Conservation (phyloP, 495 filamentous ascomycete genomes). For the Penicillium parvum region DNA sequence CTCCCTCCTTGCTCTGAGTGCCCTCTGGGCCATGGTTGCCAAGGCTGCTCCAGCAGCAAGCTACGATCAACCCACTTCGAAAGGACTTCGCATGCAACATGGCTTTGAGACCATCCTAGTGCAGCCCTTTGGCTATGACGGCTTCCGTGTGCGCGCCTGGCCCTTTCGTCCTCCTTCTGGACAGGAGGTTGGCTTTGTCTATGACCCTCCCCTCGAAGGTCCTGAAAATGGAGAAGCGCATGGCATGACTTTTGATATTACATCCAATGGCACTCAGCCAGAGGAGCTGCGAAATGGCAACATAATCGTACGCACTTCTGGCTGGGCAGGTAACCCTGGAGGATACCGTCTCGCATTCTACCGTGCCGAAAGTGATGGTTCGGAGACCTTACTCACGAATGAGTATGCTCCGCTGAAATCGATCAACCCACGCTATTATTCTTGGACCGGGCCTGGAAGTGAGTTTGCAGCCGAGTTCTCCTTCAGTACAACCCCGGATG, state of each 20-base stretch:
- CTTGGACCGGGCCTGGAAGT: conserved; percentile 20
- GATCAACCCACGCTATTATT: conserved; percentile 26
- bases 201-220: conserved; percentile 29
- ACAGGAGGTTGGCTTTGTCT: conserved; percentile 24
- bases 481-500: conserved; percentile 26
- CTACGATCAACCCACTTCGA: conserved; percentile 19
- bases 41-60: conserved; percentile 2
- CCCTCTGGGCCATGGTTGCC: neutral
- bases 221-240: conserved; percentile 22
- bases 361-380: conserved; percentile 20
- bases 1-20: neutral
- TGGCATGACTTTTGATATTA: conserved; percentile 20
- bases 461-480: conserved; percentile 27
- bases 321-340: conserved; percentile 22
- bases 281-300: conserved; percentile 25
- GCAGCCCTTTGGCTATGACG: conserved; percentile 31
- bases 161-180: conserved; percentile 25
- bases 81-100: conserved; percentile 27
- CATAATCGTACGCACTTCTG: conserved; percentile 24
- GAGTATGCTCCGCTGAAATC: conserved; percentile 33
- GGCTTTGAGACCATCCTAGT: conserved; percentile 28
- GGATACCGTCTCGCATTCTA: conserved; percentile 27
- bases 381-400: conserved; percentile 25
- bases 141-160: conserved; percentile 29
- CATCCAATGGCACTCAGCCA: conserved; percentile 15